These are phyloP conservation scores for Pythium brassicae DNA, from an alignment of 352 stramenopile genomes.

Conservation along the genomic window DNA sequence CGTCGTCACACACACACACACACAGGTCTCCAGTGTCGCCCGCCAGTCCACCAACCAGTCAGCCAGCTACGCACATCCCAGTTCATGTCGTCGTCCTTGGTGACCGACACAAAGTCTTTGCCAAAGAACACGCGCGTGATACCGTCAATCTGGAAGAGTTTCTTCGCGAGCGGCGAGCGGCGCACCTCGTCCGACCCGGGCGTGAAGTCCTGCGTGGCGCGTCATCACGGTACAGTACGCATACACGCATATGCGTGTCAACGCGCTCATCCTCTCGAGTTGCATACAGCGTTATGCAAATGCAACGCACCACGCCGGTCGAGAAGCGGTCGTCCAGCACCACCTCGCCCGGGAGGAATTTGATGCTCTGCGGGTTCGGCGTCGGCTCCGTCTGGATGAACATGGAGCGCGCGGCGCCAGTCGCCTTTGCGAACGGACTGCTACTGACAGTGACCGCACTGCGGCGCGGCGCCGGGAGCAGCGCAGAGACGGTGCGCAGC, in stretches of 20 bases:
- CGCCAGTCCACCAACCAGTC: background rate
- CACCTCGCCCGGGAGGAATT: constrained; percentile 93
- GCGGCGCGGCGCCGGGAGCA: constrained; percentile 1
- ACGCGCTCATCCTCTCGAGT: no score
- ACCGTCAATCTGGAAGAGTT: constrained; percentile 96
- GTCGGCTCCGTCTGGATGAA: constrained; percentile 99
- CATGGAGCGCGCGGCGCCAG: constrained; percentile 78
- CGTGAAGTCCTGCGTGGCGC: constrained; percentile 68
- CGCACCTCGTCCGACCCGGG: constrained; percentile 80
- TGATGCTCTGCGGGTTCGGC: constrained; percentile 97
- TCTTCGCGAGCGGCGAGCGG: constrained; percentile 92
- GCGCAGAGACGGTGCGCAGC: background rate
- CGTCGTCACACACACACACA: no score
- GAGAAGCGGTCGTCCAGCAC: constrained; percentile 90
- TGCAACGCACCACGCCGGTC: constrained; percentile 56
- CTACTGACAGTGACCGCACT: background rate
- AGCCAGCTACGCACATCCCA: constrained; percentile 86
- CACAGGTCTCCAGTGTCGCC: no score
- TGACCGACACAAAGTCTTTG: constrained; percentile 98
- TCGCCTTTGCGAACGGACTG: constrained; percentile 6
- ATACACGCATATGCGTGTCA: constrained; percentile 3
- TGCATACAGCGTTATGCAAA: no score
- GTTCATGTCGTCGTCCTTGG: constrained; percentile 92
- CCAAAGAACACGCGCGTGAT: constrained; percentile 97
- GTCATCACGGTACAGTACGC: no score